These are phyloP conservation scores for Miamiensis avidus DNA, from an alignment of 169 alveolate species.

Conservation along the genomic window DNA sequence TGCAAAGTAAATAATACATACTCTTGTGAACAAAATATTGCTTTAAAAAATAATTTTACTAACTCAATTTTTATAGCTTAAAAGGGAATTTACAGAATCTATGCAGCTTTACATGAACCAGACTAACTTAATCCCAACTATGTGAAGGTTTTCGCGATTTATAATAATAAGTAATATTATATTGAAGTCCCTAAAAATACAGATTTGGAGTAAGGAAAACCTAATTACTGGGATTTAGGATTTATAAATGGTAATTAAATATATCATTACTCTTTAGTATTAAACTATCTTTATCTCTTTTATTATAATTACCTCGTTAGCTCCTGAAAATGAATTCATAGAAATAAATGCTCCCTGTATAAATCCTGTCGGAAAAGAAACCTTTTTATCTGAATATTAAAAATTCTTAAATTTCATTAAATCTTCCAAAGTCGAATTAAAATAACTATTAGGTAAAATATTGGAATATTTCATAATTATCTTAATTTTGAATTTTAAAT, in stretches of 20 bases:
- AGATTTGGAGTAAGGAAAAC: not conserved
- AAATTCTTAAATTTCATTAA: not conserved
- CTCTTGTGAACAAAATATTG: not conserved
- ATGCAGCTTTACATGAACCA: not conserved
- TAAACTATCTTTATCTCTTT: not conserved
- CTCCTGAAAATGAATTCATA: not conserved
- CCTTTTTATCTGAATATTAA: not conserved
- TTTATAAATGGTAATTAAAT: not conserved
- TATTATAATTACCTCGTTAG: not conserved
- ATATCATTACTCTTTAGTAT: no score
- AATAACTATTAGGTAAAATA: not conserved
- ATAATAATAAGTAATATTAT: no score
- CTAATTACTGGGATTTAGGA: not conserved
- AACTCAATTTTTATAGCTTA: not conserved
- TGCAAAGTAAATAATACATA: not conserved
- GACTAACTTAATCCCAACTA: not conserved
- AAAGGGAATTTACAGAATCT: not conserved
- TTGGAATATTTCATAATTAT: no score
- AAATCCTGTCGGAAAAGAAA: not conserved
- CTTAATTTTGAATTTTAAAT: no score
- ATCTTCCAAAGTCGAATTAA: not conserved
- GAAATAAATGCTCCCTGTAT: not conserved
- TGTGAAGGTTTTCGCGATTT: not conserved
- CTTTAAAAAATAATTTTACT: no score
- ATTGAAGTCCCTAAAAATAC: not conserved